Base-by-base conservation (phyloP, 345 rosid species). In the Reutealis trisperma region DNA sequence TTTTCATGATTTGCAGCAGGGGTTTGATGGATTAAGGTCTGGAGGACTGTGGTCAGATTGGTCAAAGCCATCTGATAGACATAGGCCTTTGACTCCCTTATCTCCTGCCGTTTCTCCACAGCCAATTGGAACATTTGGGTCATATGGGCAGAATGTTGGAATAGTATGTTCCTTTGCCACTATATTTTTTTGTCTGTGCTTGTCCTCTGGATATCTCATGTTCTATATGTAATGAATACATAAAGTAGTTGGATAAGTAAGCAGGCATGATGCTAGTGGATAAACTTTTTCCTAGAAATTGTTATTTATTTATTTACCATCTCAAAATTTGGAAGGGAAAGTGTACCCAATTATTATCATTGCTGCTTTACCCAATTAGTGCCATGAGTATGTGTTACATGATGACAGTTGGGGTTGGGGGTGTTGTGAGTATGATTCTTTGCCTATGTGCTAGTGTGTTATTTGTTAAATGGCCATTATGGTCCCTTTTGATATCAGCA, bases 111-210 rank as follows among this genome's bases (percentile, higher is more conserved):
- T 84, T 72, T 76, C 79, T 60, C 47, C 78, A 27, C 73, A 82
- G 70, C 61, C 82, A 73, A 55, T 67, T 61, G 77, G 47, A 75
- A 76, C 89, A 41, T 58, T 30, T 61, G 61, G 30, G 61, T 75
- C 90, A 75, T 86, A 79, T 82, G 90, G 91, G 74, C 97, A 87
- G 72, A 86, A 89, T 86, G 80, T 85, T 84, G 86, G 86, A 79
- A 81, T 87, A 90, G 97, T 93, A 72, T 71, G 94, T 83, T 82
- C 24, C 75, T 63, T 78, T 75, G 32, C 67, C 67, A 25, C n/a
- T 64, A 15, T 63, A 57, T 67, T 64, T 70, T 71, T 22, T 37
- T 37, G 0, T 37, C 52, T 16, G 9, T 68, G 58, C 52, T 13
- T 68, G 71, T 30, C 45, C 32, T 73, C 24, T 61, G 30, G 47